Percentiles rank a stretch among this genome's conserved stretches.
Evolutionary conservation across 306 rosid genomes (phyloP).

Genomic region (Cucurbita maxima): DNA sequence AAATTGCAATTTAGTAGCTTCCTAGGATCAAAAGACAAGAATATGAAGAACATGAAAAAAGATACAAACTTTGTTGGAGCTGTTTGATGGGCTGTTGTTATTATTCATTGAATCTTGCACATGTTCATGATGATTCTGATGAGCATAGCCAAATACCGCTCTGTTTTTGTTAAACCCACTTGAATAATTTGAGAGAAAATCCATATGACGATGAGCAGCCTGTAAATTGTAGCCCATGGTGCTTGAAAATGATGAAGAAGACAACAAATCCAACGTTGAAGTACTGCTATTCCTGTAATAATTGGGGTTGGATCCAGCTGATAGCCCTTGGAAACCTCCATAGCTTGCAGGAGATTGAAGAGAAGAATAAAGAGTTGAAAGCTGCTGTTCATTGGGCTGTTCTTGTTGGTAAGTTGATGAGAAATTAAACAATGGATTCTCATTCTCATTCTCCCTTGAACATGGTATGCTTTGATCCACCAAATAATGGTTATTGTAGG

Average conservation of each 20-base stretch:
- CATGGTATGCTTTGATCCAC: constrained; percentile 17
- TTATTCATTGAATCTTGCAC: constrained; percentile 13
- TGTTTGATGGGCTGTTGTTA: constrained; percentile 26
- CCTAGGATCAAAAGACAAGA: background rate
- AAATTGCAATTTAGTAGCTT: too few species aligned
- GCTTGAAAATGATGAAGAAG: constrained; percentile 23
- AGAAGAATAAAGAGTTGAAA: constrained; percentile 5
- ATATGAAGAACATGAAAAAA: background rate
- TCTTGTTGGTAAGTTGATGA: background rate
- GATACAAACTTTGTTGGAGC: constrained; percentile 12
- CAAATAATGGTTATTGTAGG: constrained; percentile 8
- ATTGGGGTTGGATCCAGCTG: constrained; percentile 9
- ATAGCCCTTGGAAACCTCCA: constrained; percentile 9
- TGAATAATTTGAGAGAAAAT: constrained; percentile 7
- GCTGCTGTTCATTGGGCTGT: constrained; percentile 9
- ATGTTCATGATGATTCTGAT: constrained; percentile 22
- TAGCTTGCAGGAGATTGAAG: constrained; percentile 4
- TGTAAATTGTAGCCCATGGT: constrained; percentile 24
- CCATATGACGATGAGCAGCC: constrained; percentile 10
- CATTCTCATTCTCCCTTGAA: constrained; percentile 15
- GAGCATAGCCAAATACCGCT: constrained; percentile 9
- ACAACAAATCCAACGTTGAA: constrained; percentile 8
- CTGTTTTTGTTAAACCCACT: constrained; percentile 7
- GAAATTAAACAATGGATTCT: constrained; percentile 6
- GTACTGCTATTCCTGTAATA: constrained; percentile 4